A percentile compares a stretch with the other conserved stretches of the same genome.
Evolutionary conservation across 2,329 filamentous ascomycete genomes (phyloP).

Genomic region (Penicillium expansum): DNA sequence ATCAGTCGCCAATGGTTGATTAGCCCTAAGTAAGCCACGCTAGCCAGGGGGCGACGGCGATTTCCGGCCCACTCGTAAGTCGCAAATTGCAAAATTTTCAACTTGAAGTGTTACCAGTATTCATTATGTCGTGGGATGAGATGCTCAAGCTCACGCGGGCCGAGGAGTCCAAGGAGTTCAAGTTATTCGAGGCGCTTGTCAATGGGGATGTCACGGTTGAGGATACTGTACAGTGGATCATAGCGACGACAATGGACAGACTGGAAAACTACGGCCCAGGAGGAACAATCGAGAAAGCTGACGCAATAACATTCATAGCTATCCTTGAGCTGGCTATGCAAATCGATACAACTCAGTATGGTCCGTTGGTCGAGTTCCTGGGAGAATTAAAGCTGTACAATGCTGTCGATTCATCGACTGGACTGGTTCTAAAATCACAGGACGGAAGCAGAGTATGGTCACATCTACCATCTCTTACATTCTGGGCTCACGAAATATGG

Average conservation of each 20-base stretch:
- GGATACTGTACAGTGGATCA: slow-evolving; percentile 4
- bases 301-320: slow-evolving; percentile 1
- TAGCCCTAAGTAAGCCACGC: neutral
- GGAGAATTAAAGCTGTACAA: slow-evolving; percentile 4
- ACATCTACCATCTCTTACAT: neutral
- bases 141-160: neutral
- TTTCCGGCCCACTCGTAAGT: neutral
- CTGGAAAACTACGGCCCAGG: neutral
- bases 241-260: slow-evolving; percentile 1
- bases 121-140: neutral
- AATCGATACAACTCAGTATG: neutral
- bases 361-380: neutral
- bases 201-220: neutral
- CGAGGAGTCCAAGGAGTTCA: neutral
- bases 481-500: neutral
- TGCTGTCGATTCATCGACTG: slow-evolving; percentile 2
- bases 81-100: neutral
- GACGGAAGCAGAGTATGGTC: slow-evolving; percentile 7
- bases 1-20: too few species aligned
- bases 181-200: neutral
- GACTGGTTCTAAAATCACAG: neutral
- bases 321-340: slow-evolving; percentile 1
- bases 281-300: slow-evolving; percentile 2
- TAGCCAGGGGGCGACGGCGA: neutral
- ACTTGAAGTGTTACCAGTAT: neutral